Evolutionary conservation across 2,329 filamentous ascomycete genomes (phyloP).

Genomic region (Coniochaeta pulveracea): DNA sequence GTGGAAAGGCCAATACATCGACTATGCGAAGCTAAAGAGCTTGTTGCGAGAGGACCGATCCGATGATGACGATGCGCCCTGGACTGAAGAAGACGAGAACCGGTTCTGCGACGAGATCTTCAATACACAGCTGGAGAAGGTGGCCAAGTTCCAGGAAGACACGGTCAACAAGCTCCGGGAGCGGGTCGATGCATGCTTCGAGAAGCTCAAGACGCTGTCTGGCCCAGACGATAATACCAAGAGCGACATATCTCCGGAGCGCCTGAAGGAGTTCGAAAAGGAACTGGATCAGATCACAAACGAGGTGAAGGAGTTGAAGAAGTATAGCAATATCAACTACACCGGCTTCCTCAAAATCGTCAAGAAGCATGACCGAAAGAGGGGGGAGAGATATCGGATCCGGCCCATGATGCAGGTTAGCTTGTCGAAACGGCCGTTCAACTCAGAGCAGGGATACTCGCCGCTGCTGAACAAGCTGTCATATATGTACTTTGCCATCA

Average conservation of each 20-base stretch:
- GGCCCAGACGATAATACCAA: conserved; percentile 29
- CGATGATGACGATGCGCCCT: conserved; percentile 52
- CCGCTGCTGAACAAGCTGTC: conserved; percentile 84
- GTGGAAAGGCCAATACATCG: conserved; percentile 91
- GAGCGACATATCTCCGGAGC: conserved; percentile 32
- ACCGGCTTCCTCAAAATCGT: conserved; percentile 96
- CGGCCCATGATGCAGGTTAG: conserved; percentile 86
- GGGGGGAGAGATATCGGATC: conserved; percentile 76
- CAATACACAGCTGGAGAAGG: conserved; percentile 91
- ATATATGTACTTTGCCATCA: conserved; percentile 90
- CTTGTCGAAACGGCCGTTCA: conserved; percentile 81
- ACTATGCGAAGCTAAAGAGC: conserved; percentile 87
- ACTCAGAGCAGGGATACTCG: conserved; percentile 81
- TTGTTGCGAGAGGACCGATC: conserved; percentile 67
- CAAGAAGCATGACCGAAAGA: conserved; percentile 96
- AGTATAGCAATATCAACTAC: conserved; percentile 93
- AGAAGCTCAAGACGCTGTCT: conserved; percentile 71
- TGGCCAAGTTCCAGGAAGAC: conserved; percentile 76
- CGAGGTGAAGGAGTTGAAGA: conserved; percentile 86
- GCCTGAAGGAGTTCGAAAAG: conserved; percentile 59
- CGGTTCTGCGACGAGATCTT: conserved; percentile 90
- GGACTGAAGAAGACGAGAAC: conserved; percentile 92
- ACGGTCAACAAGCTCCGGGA: conserved; percentile 51
- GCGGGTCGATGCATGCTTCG: conserved; percentile 42
- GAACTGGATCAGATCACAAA: conserved; percentile 84